Evolutionary conservation across 352 stramenopile genomes (phyloP), one percentile per base, ranked within the genome.

Genomic region (Phytopythium boreale): DNA sequence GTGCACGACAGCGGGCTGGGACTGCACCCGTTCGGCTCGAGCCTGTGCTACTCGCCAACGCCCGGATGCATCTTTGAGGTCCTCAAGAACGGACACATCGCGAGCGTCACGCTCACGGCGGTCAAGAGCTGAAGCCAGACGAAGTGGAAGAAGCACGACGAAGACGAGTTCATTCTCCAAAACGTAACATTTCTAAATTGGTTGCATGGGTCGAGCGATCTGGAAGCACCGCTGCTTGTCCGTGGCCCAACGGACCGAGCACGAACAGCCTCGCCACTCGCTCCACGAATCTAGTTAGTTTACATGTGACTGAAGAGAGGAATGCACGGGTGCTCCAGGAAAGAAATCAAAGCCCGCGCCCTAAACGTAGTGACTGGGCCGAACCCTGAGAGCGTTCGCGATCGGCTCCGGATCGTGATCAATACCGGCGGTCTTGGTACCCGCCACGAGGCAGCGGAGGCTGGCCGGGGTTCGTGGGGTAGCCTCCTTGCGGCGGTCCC

Each of bases 61-160:
- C 72, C 79, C 64, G 87, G 85, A 1, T 95, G 87, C 64, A 83
- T 88, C 36, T 91, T 95, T 26, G 87, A 95, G 67, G 82, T 94
- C 50, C 83, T 94, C 71, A 90, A 89, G 70, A 94, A 88, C 43
- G 86, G 79, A 24, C 82, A 75, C 56, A 78, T 94, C 43, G 86
- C 83, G 14, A 94, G 82, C 62, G 77, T 94, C 27, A 92, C 83
- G 1, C 69, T 93, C 7, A 79, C 62, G 31, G 66, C 59, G 36
- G 55, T 19, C 55, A n/a, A 19, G 55, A 11, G 39, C 24, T 60
- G 55, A 60, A 36, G 14, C n/a, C 6, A 26, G 10, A 46, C 22
- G 14, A 58, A 26, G n/a, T n/a, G 41, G 15, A 24, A 2, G 1
- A 10, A 2, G 2, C 10, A 14, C 11, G 53, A 19, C 20, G 29